Percentiles rank a stretch among this genome's conserved stretches.
phyloP scores from a whole-genome alignment of 768 basidiomycete genomes.

The Roridomyces roridus region DNA sequence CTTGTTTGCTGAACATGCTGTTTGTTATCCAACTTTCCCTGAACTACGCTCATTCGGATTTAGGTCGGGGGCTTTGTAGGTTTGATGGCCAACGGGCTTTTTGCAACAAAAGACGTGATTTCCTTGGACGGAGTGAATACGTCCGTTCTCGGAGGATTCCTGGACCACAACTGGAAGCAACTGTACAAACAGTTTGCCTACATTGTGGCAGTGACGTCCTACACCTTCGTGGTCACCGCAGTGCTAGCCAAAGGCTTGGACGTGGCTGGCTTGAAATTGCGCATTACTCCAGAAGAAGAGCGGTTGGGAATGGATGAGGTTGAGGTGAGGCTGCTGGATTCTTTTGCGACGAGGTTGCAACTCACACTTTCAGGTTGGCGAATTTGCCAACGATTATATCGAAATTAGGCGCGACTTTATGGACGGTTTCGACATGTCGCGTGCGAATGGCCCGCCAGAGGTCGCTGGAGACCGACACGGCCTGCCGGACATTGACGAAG shows the following conservation, averaged over 20 bases:
- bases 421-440: constrained; percentile 46
- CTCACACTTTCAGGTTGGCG: constrained; percentile 55
- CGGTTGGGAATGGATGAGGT: constrained; percentile 72
- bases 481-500: constrained; percentile 38
- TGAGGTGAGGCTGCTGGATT: constrained; percentile 52
- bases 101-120: constrained; percentile 70
- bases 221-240: constrained; percentile 68
- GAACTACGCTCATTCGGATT: background rate
- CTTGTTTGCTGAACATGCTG: constrained; percentile 89
- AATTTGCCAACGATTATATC: constrained; percentile 73
- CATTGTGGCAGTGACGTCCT: constrained; percentile 60
- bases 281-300: constrained; percentile 62
- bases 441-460: constrained; percentile 30
- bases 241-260: constrained; percentile 63
- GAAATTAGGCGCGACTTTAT: constrained; percentile 71
- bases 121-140: constrained; percentile 71
- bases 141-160: constrained; percentile 65
- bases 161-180: constrained; percentile 80
- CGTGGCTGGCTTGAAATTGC: constrained; percentile 58
- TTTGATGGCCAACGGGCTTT: constrained; percentile 73
- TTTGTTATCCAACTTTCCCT: constrained; percentile 47
- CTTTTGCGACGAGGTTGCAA: background rate
- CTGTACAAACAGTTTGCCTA: constrained; percentile 80
- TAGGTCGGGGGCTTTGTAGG: constrained; percentile 61
- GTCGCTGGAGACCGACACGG: constrained; percentile 48